Conservation (phyloP, 2,329 filamentous ascomycete species). For the Fusarium sp. region DNA sequence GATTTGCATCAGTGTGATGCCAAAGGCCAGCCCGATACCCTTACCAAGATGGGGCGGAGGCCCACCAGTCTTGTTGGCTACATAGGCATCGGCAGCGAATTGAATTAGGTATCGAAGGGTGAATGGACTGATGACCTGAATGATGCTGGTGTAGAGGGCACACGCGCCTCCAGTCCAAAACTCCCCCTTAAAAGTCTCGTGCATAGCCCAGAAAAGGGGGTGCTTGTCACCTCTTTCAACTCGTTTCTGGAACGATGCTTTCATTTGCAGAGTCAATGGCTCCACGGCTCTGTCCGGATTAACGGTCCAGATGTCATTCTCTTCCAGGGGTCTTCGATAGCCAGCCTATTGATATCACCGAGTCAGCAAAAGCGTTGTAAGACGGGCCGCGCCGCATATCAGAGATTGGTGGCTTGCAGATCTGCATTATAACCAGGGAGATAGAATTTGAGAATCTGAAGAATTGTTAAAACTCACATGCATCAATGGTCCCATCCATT, state of each 20-base stretch:
- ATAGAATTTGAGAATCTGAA: not conserved
- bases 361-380: constrained; percentile 17
- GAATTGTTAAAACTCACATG: constrained; percentile 58
- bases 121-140: constrained; percentile 87
- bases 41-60: constrained; percentile 74
- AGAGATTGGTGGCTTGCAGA: constrained; percentile 22
- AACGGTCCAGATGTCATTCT: constrained; percentile 87
- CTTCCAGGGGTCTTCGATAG: constrained; percentile 83
- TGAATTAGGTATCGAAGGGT: constrained; percentile 85
- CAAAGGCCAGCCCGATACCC: constrained; percentile 85
- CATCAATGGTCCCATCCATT: constrained; percentile 94
- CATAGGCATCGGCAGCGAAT: constrained; percentile 83
- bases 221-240: constrained; percentile 73
- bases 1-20: constrained; percentile 86
- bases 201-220: constrained; percentile 81
- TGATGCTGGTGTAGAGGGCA: constrained; percentile 75
- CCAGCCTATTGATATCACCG: constrained; percentile 65
- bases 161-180: constrained; percentile 86
- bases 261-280: constrained; percentile 72
- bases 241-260: constrained; percentile 74
- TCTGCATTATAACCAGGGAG: not conserved
- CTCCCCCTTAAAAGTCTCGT: constrained; percentile 86
- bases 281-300: constrained; percentile 83
- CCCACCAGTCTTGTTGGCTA: constrained; percentile 60
- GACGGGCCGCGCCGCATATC: constrained; percentile 26